Evolutionary conservation across 2,329 filamentous ascomycete genomes (phyloP).

Genomic region (Thielaviopsis musarum): DNA sequence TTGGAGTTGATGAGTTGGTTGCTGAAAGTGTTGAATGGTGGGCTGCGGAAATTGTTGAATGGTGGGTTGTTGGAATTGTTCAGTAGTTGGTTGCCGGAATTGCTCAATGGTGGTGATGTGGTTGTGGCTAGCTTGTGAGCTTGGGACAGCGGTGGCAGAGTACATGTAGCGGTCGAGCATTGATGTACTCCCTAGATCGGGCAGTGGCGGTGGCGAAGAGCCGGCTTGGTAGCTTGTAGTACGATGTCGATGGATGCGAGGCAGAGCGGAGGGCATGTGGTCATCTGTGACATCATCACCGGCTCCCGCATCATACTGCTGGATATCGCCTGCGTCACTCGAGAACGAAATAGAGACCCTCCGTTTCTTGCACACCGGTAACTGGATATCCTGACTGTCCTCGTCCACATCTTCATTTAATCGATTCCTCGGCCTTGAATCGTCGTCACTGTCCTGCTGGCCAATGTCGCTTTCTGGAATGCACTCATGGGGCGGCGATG

Average conservation of each 20-base stretch:
- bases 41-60: neutral
- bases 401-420: slow-evolving; percentile 19
- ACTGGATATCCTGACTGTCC: slow-evolving; percentile 11
- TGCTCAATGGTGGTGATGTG: neutral
- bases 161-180: neutral
- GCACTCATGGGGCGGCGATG: neutral
- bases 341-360: slow-evolving; percentile 1
- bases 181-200: neutral
- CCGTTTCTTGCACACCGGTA: slow-evolving; percentile 2
- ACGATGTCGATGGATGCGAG: neutral
- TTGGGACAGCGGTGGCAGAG: slow-evolving; percentile 14
- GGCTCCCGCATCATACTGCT: neutral
- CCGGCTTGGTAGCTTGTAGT: neutral
- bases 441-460: slow-evolving; percentile 17
- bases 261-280: neutral
- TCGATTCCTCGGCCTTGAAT: slow-evolving; percentile 8
- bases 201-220: slow-evolving; percentile 15
- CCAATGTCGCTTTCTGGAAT: slow-evolving; percentile 15
- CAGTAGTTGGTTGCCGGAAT: neutral
- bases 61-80: neutral
- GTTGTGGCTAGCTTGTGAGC: slow-evolving; percentile 7
- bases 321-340: neutral
- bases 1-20: slow-evolving; percentile 10
- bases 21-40: neutral
- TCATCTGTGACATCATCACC: neutral